Base-by-base conservation (phyloP, 2,329 filamentous ascomycete species). In the Cryoendolithus antarcticus region DNA sequence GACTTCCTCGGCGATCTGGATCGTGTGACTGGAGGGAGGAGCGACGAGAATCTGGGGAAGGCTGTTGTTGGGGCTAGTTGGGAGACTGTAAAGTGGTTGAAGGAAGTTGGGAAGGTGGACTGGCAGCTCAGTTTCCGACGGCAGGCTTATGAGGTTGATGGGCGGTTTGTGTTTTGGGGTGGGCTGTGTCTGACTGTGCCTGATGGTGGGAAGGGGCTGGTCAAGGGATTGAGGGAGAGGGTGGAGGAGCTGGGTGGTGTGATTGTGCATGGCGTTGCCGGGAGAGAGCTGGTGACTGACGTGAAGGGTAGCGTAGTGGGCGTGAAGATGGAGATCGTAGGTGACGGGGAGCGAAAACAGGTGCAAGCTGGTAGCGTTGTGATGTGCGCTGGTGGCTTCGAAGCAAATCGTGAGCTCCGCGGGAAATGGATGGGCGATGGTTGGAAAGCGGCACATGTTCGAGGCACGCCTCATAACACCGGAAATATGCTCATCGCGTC, bases 81-180 rank as follows among this genome's bases (percentile, higher is more conserved):
- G 35, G 52, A 48, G 7, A 35, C 48, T 7, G 49, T 58, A 24
- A 48, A 46, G 37, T 60, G 57, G 34, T 41, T 57, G 41, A 49
- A 45, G 34, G 44, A 46, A n/a, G 44, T 47, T 9, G 46, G 48
- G 8, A 49, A 49, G 1, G 48, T 56, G 40, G 44, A 52, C 21
- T 57, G 46, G 44, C 47, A 75, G 49, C 59, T 82, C 3, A 72
- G 68, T 2, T 81, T 81, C 55, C 74, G 80, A 42, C 64, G 78
- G 2, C 77, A 83, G 51, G 74, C 78, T 0, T 82, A 78, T 52
- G 63, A 75, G 41, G 67, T 80, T n/a, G 62, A 73, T 37, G 74
- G 72, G 1, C 61, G 70, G 24, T 67, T 68, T 50, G 76, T 74
- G 49, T 82, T 82, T 53, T 82, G 77, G 77, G 78, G 78, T 8